A percentile compares a stretch with the other conserved stretches of the same genome.
These are phyloP conservation scores for Neurospora tetraspora DNA, from an alignment of 495 filamentous ascomycete species.

Conservation along the genomic window DNA sequence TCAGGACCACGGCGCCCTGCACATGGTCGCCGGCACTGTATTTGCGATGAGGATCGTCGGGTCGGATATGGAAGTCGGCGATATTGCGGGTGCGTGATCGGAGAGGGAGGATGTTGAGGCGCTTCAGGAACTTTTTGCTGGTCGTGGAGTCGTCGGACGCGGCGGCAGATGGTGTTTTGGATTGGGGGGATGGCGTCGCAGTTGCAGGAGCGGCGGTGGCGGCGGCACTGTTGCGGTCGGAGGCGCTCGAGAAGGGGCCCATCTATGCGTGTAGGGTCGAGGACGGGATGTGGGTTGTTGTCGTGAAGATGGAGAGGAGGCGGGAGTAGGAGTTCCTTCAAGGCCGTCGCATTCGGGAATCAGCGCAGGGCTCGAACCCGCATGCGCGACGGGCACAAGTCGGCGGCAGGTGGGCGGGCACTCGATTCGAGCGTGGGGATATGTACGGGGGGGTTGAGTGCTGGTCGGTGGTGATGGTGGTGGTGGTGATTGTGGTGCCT, in stretches of 20 bases:
- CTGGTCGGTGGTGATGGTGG: background rate
- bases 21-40: constrained; percentile 59
- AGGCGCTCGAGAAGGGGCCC: constrained; percentile 24
- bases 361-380: constrained; percentile 1
- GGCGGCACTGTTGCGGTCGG: constrained; percentile 21
- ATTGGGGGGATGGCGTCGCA: constrained; percentile 2
- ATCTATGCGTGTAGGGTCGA: constrained; percentile 19
- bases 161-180: constrained; percentile 18
- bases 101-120: constrained; percentile 42
- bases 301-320: constrained; percentile 4
- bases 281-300: constrained; percentile 3
- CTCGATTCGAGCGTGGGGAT: background rate
- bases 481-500: background rate
- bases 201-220: constrained; percentile 11
- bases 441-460: background rate
- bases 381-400: constrained; percentile 1
- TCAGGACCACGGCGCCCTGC: constrained; percentile 67
- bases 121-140: constrained; percentile 34
- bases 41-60: constrained; percentile 81
- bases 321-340: background rate
- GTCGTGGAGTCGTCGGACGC: constrained; percentile 18
- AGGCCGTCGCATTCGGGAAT: background rate
- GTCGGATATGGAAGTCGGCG: constrained; percentile 69
- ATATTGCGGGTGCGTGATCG: constrained; percentile 58
- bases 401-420: background rate